Conservation (phyloP, 1,284 basidiomycete genomes). For the Ganoderma lucidum region DNA sequence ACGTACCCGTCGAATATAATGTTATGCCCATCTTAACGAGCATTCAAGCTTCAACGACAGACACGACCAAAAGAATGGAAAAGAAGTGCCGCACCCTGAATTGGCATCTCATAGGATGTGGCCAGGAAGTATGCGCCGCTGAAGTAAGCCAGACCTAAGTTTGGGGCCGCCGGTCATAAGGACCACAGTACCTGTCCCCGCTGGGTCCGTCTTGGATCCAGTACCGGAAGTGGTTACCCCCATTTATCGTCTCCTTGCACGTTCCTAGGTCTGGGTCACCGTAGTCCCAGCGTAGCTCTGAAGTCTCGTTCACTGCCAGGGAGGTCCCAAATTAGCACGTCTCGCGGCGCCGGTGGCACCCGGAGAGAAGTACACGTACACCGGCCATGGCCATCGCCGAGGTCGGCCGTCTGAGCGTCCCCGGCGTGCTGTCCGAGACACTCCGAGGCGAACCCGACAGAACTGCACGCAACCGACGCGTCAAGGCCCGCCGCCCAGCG, state of each 20-base stretch:
- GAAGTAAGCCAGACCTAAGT: conserved; percentile 13
- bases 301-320: conserved; percentile 73
- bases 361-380: conserved; percentile 49
- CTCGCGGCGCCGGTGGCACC: conserved; percentile 5
- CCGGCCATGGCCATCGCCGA: conserved; percentile 85
- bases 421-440: conserved; percentile 87
- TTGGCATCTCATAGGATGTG: conserved; percentile 75
- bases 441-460: conserved; percentile 77
- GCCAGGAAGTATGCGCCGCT: conserved; percentile 89
- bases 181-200: conserved; percentile 56
- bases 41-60: conserved; percentile 7
- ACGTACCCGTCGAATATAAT: conserved; percentile 63
- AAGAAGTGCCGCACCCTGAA: conserved; percentile 51
- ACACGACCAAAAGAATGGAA: background rate
- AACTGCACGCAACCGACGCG: conserved; percentile 42
- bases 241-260: conserved; percentile 86
- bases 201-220: conserved; percentile 81
- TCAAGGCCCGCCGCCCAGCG: background rate
- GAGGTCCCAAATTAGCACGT: background rate
- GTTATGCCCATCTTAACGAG: conserved; percentile 51
- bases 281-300: conserved; percentile 84
- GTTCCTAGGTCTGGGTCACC: conserved; percentile 80
- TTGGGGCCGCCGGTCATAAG: conserved; percentile 10
- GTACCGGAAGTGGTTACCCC: conserved; percentile 92
- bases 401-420: conserved; percentile 74